Conservation (phyloP, 768 basidiomycete species). For the Termitomyces titanicus region DNA sequence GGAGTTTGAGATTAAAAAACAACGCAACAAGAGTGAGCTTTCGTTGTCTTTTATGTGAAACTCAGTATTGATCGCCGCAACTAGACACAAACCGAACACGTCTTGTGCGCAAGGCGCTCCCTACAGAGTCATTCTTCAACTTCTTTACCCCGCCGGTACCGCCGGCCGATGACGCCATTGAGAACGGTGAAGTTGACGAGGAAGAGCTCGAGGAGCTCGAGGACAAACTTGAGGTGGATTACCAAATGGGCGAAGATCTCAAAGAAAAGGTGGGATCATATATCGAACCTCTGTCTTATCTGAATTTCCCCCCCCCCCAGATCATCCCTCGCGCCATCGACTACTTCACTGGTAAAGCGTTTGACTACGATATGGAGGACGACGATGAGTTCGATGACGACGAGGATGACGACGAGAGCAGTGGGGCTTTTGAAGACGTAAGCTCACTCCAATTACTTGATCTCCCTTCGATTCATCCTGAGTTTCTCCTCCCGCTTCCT, state of each 20-base stretch:
- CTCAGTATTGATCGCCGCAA: constrained; percentile 1
- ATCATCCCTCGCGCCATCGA: constrained; percentile 94
- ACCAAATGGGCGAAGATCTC: constrained; percentile 97
- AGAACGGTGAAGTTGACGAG: constrained; percentile 71
- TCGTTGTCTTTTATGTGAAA: neutral
- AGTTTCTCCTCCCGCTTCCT: constrained; percentile 11
- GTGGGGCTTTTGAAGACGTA: constrained; percentile 51
- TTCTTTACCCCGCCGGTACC: constrained; percentile 87
- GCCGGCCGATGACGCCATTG: constrained; percentile 63
- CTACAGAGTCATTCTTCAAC: constrained; percentile 97
- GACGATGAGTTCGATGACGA: constrained; percentile 60
- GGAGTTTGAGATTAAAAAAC: constrained; percentile 98
- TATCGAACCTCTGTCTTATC: neutral
- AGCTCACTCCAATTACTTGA: constrained; percentile 6
- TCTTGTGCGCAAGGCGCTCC: constrained; percentile 80
- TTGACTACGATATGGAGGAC: constrained; percentile 74
- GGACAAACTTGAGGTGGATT: constrained; percentile 92
- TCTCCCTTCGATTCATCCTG: neutral
- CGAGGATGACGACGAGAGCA: constrained; percentile 41
- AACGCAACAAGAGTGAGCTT: constrained; percentile 91
- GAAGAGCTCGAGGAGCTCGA: constrained; percentile 90
- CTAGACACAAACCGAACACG: constrained; percentile 82
- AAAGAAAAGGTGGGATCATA: constrained; percentile 79
- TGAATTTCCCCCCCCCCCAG: constrained; percentile 33
- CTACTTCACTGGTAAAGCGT: constrained; percentile 96